phyloP scores from a whole-genome alignment of 768 basidiomycete genomes.

The Gymnopilus junonius region DNA sequence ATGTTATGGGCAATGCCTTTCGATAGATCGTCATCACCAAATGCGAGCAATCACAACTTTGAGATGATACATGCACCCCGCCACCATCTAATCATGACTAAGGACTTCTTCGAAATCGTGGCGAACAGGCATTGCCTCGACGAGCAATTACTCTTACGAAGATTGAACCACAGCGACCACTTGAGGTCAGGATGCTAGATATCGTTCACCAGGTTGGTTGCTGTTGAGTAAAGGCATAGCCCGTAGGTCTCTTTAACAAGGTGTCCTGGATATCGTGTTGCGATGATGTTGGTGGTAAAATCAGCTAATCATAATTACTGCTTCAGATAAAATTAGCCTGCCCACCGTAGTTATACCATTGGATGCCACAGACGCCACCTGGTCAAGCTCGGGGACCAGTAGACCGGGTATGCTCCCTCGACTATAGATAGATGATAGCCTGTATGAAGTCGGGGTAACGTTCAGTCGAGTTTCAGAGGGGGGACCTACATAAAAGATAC shows the following conservation, averaged over 20 bases:
- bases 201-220: neutral
- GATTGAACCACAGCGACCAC: neutral
- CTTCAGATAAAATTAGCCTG: neutral
- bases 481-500: neutral
- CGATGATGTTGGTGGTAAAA: neutral
- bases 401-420: no score
- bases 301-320: neutral
- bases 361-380: no score
- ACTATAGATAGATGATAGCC: neutral
- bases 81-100: neutral
- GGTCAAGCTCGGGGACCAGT: no score
- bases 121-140: neutral
- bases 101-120: neutral
- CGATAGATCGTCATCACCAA: neutral
- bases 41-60: neutral
- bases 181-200: neutral
- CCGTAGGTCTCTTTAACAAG: neutral
- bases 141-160: neutral
- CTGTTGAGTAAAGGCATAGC: neutral
- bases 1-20: conserved; percentile 1
- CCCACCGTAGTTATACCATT: neutral
- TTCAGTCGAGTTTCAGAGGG: neutral
- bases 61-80: neutral
- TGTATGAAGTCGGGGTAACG: neutral
- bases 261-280: neutral